Base-by-base conservation (phyloP, 768 basidiomycete species). In the Amylocystis lapponica region DNA sequence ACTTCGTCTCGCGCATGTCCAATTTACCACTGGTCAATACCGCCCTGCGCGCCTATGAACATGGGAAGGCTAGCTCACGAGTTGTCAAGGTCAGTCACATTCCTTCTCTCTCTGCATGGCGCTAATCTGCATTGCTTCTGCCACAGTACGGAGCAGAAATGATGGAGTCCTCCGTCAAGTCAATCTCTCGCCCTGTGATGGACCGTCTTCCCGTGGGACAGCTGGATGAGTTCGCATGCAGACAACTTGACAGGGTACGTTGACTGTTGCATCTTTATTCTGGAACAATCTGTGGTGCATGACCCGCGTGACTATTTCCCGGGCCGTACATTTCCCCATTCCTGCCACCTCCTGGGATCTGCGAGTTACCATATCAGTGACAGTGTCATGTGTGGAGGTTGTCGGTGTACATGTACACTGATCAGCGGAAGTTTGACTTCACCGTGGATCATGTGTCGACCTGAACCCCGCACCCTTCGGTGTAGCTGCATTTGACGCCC, bases 191-290 rank as follows among this genome's bases (percentile, higher is more conserved):
- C 14, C 89, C 89, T 21, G 89, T 90, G 36, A 83, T 91, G 39
- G 78, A 86, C 44, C 75, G 83, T 21, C 69, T 92, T 0, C 86
- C 87, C 9, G 83, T 86, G 36, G 77, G 74, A 47, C 79, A 81
- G 54, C 65, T 93, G 12, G 91, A 93, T 49, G 88, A 89, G 47
- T 92, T 92, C 62, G 90, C 91, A 2, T 89, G 86, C 58, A 74
- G 88, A 45, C 89, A 93, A 59, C 72, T 94, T 30, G 89, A 93
- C 64, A 74, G 79, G 60, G 86, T 92, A 49, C 56, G 83, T 71
- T 13, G 21, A 39, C 16, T 49, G 38, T 29, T 36, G 7, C 10
- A 12, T 41, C n/a, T 41, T n/a, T n/a, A n/a, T n/a, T n/a, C n/a
- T n/a, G n/a, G n/a, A n/a, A n/a, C n/a, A n/a, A n/a, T n/a, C n/a